Conservation (phyloP, 371 early-diverging fungal genomes). For the Rhizopus sp. region DNA sequence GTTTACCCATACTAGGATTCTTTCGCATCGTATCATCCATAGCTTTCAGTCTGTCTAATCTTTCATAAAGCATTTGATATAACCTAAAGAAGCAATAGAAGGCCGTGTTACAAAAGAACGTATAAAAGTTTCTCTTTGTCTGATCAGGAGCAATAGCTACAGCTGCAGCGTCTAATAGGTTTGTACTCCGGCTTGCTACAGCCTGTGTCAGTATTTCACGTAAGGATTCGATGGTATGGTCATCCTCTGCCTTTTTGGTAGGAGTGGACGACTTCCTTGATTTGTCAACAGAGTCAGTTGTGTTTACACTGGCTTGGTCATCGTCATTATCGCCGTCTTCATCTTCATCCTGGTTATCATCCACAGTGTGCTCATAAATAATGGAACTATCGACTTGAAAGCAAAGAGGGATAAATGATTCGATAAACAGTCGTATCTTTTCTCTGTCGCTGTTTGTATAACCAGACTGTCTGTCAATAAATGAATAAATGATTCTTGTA, state of each 20-base stretch:
- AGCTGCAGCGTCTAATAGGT: conserved; percentile 53
- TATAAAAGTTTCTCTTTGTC: conserved; percentile 43
- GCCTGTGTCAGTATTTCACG: conserved; percentile 48
- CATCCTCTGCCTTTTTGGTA: conserved; percentile 31
- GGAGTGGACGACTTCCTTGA: not conserved
- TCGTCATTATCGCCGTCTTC: conserved; percentile 40
- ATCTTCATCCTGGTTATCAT: conserved; percentile 29
- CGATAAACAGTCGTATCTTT: conserved; percentile 75
- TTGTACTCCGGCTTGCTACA: not conserved
- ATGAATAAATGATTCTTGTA: conserved; percentile 59
- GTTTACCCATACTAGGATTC: conserved; percentile 59
- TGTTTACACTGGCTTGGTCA: conserved; percentile 27
- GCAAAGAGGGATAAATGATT: conserved; percentile 72
- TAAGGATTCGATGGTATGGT: conserved; percentile 38
- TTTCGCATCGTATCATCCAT: conserved; percentile 62
- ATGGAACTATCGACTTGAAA: conserved; percentile 60
- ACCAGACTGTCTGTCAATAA: conserved; percentile 53
- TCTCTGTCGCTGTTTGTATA: conserved; percentile 67
- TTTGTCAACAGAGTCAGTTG: not conserved
- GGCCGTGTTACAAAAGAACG: conserved; percentile 74
- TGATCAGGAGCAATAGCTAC: conserved; percentile 50
- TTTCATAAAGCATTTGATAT: conserved; percentile 81
- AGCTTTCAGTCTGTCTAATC: conserved; percentile 79
- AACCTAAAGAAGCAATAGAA: conserved; percentile 90
- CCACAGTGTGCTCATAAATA: conserved; percentile 23